phyloP scores from a whole-genome alignment of 352 stramenopile genomes.

The Globisporangium yorkense region DNA sequence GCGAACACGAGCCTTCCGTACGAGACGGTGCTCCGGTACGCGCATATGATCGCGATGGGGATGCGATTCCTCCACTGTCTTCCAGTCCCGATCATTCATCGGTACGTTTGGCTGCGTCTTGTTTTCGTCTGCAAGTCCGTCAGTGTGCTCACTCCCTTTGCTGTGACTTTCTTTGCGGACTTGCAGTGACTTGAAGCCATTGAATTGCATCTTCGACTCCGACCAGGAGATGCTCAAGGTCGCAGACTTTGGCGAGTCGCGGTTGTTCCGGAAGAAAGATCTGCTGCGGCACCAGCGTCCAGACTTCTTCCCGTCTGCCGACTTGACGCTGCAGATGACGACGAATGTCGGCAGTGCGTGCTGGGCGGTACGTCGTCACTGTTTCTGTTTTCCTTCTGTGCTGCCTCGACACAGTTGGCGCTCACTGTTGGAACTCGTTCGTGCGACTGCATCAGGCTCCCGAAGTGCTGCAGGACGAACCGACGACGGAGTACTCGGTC shows the following conservation, averaged over 20 bases:
- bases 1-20: slow-evolving; percentile 43
- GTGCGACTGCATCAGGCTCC: slow-evolving; percentile 23
- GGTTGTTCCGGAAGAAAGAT: slow-evolving; percentile 61
- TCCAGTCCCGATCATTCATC: slow-evolving; percentile 70
- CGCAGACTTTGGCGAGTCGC: slow-evolving; percentile 74
- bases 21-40: slow-evolving; percentile 60
- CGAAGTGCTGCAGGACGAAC: slow-evolving; percentile 66
- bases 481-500: slow-evolving; percentile 64
- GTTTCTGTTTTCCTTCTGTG: not conserved
- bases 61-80: slow-evolving; percentile 78
- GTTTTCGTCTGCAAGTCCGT: not conserved
- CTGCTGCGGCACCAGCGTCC: slow-evolving; percentile 28
- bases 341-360: slow-evolving; percentile 78
- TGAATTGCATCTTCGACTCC: slow-evolving; percentile 82
- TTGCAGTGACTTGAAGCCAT: slow-evolving; percentile 59
- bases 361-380: slow-evolving; percentile 38
- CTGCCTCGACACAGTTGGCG: too few relatives aligned
- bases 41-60: slow-evolving; percentile 73
- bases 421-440: not conserved
- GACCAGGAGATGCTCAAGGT: slow-evolving; percentile 75
- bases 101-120: slow-evolving; percentile 14
- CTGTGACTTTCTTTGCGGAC: not conserved
- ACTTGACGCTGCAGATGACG: slow-evolving; percentile 74
- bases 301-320: slow-evolving; percentile 56
- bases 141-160: not conserved